These are phyloP conservation scores for Fusarium sambucinum DNA, from an alignment of 2,329 filamentous ascomycete species.

Conservation along the genomic window DNA sequence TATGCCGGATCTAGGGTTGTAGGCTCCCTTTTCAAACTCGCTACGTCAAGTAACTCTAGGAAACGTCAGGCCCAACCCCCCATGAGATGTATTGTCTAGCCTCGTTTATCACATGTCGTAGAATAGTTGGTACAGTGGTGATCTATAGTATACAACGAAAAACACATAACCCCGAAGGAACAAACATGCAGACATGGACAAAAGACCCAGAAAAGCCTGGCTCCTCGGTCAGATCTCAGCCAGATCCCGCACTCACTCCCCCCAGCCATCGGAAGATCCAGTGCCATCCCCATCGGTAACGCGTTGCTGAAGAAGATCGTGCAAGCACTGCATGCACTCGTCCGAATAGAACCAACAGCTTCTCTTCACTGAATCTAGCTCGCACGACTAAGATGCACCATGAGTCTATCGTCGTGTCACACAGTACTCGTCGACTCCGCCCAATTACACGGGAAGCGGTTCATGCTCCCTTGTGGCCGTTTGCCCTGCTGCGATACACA, in stretches of 20 bases:
- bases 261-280: constrained; percentile 38
- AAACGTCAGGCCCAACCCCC: background rate
- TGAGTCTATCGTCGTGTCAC: constrained; percentile 22
- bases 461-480: constrained; percentile 19
- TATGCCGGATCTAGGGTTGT: background rate
- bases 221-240: constrained; percentile 11
- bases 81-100: background rate
- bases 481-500: constrained; percentile 28
- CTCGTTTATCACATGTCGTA: constrained; percentile 1
- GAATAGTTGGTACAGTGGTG: background rate
- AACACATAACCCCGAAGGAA: constrained; percentile 8
- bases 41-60: background rate
- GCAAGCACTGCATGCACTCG: constrained; percentile 27
- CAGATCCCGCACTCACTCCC: constrained; percentile 21
- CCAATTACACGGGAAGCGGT: constrained; percentile 11
- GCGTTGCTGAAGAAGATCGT: constrained; percentile 25
- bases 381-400: constrained; percentile 4
- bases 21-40: background rate
- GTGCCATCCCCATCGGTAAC: constrained; percentile 25
- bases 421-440: constrained; percentile 23
- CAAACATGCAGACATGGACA: background rate
- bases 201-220: constrained; percentile 15
- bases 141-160: constrained; percentile 21
- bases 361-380: constrained; percentile 37
- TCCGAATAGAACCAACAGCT: constrained; percentile 20